A percentile compares a stretch with the other conserved stretches of the same genome.
These are phyloP conservation scores for Colletotrichum shisoi DNA, from an alignment of 2,329 filamentous ascomycete species.

Conservation along the genomic window DNA sequence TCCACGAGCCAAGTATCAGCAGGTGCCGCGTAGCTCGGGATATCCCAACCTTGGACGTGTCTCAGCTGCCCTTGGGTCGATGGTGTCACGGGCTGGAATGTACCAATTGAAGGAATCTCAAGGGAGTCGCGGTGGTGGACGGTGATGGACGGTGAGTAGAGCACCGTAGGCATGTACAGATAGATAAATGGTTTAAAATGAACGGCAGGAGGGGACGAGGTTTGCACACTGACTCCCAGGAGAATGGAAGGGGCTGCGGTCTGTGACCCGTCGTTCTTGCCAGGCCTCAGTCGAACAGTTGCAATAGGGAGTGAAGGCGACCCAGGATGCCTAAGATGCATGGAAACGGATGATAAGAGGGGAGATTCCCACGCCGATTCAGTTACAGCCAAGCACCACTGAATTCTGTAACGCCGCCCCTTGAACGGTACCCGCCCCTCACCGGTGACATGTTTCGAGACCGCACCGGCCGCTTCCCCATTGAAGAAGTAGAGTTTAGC, in stretches of 20 bases:
- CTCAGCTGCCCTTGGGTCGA: constrained; percentile 29
- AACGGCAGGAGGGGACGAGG: background rate
- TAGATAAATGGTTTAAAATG: too few relatives aligned
- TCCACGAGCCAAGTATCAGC: constrained; percentile 25
- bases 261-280: background rate
- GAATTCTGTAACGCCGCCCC: background rate
- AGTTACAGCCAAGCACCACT: constrained; percentile 10
- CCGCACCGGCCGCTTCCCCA: background rate
- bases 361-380: background rate
- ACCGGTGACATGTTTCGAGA: background rate
- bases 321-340: constrained; percentile 5
- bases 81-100: constrained; percentile 8
- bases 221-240: too few relatives aligned
- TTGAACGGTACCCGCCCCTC: too few relatives aligned
- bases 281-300: background rate
- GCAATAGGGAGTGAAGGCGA: background rate
- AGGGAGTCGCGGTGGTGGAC: background rate
- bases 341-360: constrained; percentile 10
- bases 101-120: background rate
- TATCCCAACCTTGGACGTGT: constrained; percentile 26
- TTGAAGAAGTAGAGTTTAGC: constrained; percentile 3
- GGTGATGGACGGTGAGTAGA: background rate
- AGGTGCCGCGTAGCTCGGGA: constrained; percentile 21
- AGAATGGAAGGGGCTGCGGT: background rate
- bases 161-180: too few relatives aligned